Evolutionary conservation across 1,139 yeast genomes (phyloP), one percentile per base, ranked within the genome.

Genomic region (Geotrichum fermentans): DNA sequence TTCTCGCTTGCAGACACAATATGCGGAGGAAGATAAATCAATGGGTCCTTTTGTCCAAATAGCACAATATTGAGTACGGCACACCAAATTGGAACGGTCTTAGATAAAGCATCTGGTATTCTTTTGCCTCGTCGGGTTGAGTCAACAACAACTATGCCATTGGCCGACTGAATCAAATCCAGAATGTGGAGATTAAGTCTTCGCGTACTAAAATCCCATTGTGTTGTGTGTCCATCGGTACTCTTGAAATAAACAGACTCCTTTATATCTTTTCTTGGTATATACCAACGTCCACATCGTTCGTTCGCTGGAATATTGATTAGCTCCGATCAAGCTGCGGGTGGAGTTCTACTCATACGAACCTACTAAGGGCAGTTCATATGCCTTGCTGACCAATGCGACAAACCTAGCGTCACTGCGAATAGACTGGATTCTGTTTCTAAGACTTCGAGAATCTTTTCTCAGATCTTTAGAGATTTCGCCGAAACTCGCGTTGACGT

Each of bases 11-110:
- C 55, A 0, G 89, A 75, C 0, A 88, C 80, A 29, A 78, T 70
- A 13, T 64, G 68, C 0, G 70, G 66, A 0, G 95, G 92, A 1
- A 79, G 66, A 45, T 66, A 65, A 14, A 80, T 64, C 58, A 65
- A 65, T 40, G 66, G 45, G n/a, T 64, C 28, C 54, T 53, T 4
- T 58, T 39, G 43, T 1, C 61, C 77, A 52, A 73, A 73, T 59
- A 79, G 65, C 0, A 81, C 68, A 30, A 67, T 66, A 60, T 84
- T 85, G 24, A 88, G 54, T 5, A 87, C 92, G 0, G 92, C 85
- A 66, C 95, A 85, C 97, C 97, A 89, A 2, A 86, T 83, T 0
- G 96, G 96, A 1, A 88, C 72, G 0, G 96, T 88, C 58, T 88
- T 89, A 59, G 88, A 82, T 8, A 87, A 67, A 0, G 96, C 85